These are phyloP conservation scores for Paecilomyces sp. DNA, from an alignment of 2,329 filamentous ascomycete genomes.

Conservation along the genomic window DNA sequence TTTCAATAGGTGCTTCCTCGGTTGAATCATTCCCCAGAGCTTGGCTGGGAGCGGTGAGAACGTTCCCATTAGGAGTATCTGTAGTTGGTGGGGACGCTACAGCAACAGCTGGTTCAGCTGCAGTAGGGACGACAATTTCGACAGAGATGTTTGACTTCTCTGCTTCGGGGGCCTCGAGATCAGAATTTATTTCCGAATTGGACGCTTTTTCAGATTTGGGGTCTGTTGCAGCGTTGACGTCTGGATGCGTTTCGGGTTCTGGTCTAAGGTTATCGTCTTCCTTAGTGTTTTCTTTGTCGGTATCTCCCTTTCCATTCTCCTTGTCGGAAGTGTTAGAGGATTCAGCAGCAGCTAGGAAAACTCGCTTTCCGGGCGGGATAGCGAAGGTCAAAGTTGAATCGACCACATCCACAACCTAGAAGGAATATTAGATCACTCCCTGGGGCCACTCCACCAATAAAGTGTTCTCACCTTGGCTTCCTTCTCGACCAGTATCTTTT, in stretches of 20 bases:
- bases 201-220: neutral
- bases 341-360: constrained; percentile 19
- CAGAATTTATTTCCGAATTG: neutral
- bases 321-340: neutral
- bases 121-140: neutral
- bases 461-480: constrained; percentile 30
- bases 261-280: neutral
- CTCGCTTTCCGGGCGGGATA: constrained; percentile 30
- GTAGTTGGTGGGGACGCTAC: neutral
- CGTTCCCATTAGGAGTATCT: neutral
- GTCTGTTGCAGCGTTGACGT: neutral
- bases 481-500: constrained; percentile 31
- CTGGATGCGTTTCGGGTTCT: neutral
- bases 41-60: neutral
- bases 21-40: neutral
- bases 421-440: neutral
- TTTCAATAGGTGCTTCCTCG: neutral
- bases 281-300: neutral
- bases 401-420: constrained; percentile 27
- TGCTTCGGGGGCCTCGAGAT: neutral
- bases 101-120: neutral
- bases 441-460: neutral
- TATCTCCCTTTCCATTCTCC: constrained; percentile 1
- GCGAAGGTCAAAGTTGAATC: constrained; percentile 26
- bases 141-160: neutral